These are phyloP conservation scores for Hygrophoropsis aurantiaca DNA, from an alignment of 768 basidiomycete species.

Conservation along the genomic window DNA sequence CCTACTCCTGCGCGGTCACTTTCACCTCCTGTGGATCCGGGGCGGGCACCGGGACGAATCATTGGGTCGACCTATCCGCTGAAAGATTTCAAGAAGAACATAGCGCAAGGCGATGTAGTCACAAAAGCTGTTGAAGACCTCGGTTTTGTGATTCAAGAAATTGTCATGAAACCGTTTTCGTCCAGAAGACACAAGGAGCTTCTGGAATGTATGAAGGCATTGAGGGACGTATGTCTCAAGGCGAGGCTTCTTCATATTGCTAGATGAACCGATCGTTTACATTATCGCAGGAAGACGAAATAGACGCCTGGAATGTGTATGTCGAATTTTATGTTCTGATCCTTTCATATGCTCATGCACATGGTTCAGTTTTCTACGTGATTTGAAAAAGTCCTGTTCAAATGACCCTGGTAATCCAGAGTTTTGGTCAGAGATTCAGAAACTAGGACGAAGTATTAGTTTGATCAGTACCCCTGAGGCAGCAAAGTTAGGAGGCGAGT, in stretches of 20 bases:
- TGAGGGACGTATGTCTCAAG: conserved; percentile 67
- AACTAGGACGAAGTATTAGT: conserved; percentile 52
- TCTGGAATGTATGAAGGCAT: conserved; percentile 64
- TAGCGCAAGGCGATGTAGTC: conserved; percentile 74
- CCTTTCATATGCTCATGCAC: neutral
- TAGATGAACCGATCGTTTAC: neutral
- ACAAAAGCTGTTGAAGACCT: conserved; percentile 85
- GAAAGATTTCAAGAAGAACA: conserved; percentile 71
- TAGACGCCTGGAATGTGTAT: conserved; percentile 79
- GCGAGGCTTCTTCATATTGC: conserved; percentile 35
- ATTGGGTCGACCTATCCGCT: conserved; percentile 75
- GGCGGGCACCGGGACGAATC: conserved; percentile 67
- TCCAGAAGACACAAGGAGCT: conserved; percentile 65
- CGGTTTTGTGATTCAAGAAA: conserved; percentile 65
- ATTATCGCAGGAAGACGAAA: conserved; percentile 67
- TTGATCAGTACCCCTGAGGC: conserved; percentile 68
- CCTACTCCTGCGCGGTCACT: conserved; percentile 58
- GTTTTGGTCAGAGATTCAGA: conserved; percentile 65
- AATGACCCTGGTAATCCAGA: conserved; percentile 56
- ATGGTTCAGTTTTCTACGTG: conserved; percentile 53
- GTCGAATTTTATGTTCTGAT: conserved; percentile 19
- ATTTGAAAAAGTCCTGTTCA: conserved; percentile 57
- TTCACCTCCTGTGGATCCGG: conserved; percentile 45
- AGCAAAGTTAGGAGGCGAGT: conserved; percentile 53
- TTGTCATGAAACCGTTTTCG: conserved; percentile 72